A percentile compares a stretch with the other conserved stretches of the same genome.
Conservation (phyloP, 306 rosid genomes). For the Pyrus bretschneideri region DNA sequence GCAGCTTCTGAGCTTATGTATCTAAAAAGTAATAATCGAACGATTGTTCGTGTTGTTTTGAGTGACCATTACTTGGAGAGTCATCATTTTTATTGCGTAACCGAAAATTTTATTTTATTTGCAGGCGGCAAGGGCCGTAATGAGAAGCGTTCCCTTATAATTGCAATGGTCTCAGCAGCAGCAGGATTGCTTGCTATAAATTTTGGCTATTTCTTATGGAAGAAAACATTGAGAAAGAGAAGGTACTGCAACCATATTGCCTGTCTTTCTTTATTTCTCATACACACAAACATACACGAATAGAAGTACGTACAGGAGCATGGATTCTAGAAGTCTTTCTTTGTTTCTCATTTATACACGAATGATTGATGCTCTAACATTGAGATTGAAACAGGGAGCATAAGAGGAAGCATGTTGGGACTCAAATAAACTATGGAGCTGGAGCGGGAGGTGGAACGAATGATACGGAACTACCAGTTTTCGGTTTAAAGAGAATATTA, state of each 20-base stretch:
- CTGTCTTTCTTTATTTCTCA: not conserved
- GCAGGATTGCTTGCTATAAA: not conserved
- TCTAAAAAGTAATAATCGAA: not conserved
- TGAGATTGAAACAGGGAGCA: not conserved
- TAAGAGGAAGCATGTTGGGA: not conserved
- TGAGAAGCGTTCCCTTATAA: not conserved
- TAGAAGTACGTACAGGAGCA: no score
- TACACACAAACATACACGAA: no score
- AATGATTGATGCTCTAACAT: not conserved
- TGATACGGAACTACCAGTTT: constrained; percentile 34
- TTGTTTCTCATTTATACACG: no score
- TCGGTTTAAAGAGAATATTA: constrained; percentile 19
- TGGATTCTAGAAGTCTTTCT: no score
- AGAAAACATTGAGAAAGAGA: not conserved
- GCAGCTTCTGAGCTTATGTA: constrained; percentile 1
- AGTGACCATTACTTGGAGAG: not conserved
- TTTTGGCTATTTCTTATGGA: not conserved
- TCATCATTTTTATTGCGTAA: not conserved
- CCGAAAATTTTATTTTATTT: not conserved
- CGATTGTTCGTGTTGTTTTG: not conserved
- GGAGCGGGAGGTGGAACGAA: constrained; percentile 18
- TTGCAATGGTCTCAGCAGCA: not conserved
- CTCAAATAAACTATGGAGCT: constrained; percentile 1
- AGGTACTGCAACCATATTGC: not conserved
- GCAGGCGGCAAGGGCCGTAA: not conserved